phyloP scores from a whole-genome alignment of 345 rosid species.

The Schrenkiella parvula region DNA sequence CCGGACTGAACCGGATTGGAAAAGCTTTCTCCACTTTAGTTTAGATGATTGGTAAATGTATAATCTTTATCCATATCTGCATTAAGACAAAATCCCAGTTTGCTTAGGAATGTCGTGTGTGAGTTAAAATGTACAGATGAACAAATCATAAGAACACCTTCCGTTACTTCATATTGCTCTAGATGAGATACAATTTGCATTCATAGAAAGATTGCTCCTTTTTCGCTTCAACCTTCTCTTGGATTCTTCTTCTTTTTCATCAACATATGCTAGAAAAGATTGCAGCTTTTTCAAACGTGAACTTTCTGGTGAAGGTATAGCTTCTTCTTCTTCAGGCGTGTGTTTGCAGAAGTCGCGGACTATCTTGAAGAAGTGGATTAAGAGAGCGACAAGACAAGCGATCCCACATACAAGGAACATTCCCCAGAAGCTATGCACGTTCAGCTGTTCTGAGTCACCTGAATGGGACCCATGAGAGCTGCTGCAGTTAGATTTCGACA shows the following conservation, averaged over 20 bases:
- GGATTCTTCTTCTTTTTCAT: slow-evolving; percentile 47
- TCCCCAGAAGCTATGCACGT: slow-evolving; percentile 75
- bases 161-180: slow-evolving; percentile 9
- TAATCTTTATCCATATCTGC: background rate
- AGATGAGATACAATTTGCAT: slow-evolving; percentile 13
- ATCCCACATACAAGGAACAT: slow-evolving; percentile 73
- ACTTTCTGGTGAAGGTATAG: slow-evolving; percentile 25
- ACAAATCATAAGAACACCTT: background rate
- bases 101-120: slow-evolving; percentile 1
- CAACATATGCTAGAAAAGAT: slow-evolving; percentile 56
- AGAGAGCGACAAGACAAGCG: slow-evolving; percentile 55
- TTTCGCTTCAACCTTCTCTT: slow-evolving; percentile 56
- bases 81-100: background rate
- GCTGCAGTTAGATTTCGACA: slow-evolving; percentile 45
- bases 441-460: slow-evolving; percentile 57
- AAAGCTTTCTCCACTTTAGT: background rate
- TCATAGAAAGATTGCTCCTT: slow-evolving; percentile 33
- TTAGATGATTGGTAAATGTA: background rate
- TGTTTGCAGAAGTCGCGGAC: slow-evolving; percentile 43
- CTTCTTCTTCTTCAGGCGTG: slow-evolving; percentile 25
- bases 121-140: background rate
- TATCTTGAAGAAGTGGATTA: slow-evolving; percentile 45
- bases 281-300: slow-evolving; percentile 48
- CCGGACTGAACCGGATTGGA: background rate
- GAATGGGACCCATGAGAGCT: slow-evolving; percentile 23